Evolutionary conservation across 129 eudicot species (phyloP).

Genomic region (Arctium minus): DNA sequence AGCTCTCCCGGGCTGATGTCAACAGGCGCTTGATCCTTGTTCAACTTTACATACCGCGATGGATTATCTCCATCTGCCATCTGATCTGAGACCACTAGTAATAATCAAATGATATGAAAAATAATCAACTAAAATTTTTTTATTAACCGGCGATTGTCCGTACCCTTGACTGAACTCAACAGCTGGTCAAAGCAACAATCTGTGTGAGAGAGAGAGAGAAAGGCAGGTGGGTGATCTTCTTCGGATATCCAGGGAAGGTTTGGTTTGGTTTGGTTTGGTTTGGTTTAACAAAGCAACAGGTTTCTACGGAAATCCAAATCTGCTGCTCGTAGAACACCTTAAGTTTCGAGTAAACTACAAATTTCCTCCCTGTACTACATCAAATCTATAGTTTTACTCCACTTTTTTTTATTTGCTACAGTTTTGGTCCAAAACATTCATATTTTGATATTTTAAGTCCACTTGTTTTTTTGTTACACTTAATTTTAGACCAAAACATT

Average conservation of each 20-base stretch:
- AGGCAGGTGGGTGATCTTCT: neutral
- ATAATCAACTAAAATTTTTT: too few species aligned
- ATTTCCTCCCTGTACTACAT: neutral
- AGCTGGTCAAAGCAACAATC: conserved; percentile 19
- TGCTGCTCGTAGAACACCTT: neutral
- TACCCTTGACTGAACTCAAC: conserved; percentile 37
- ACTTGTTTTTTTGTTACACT: neutral
- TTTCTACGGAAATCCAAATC: conserved; percentile 8
- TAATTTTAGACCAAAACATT: neutral
- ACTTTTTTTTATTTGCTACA: neutral
- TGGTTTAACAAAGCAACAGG: neutral
- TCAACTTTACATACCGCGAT: conserved; percentile 83
- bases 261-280: too few species aligned
- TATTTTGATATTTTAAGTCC: neutral
- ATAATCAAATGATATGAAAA: neutral
- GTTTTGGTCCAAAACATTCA: neutral
- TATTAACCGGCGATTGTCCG: neutral
- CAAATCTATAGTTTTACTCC: neutral
- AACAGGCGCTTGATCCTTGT: conserved; percentile 73
- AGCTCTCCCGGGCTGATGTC: conserved; percentile 90
- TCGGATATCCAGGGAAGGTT: neutral
- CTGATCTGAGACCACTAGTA: conserved; percentile 41
- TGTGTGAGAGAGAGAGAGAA: neutral
- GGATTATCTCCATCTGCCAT: conserved; percentile 73
- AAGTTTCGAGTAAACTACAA: neutral